Evolutionary conservation across 805 yeast genomes (phyloP).

Genomic region (Sugiyamaella floridensis): DNA sequence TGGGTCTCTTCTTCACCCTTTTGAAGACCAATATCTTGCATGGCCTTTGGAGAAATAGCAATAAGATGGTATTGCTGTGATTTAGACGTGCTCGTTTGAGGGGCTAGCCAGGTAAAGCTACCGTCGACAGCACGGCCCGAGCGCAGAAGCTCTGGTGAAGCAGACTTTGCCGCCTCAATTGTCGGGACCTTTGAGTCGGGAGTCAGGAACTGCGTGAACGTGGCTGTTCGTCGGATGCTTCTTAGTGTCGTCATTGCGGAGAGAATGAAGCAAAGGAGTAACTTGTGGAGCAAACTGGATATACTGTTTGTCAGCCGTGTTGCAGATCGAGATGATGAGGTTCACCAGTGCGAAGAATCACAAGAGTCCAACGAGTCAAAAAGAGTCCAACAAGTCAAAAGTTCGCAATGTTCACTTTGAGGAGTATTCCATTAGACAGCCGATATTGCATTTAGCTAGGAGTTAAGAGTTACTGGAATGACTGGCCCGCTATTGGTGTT

Average conservation of each 20-base stretch:
- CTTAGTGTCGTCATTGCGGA: not conserved
- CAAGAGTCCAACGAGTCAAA: too few species aligned
- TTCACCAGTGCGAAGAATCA: too few species aligned
- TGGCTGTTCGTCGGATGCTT: conserved; percentile 21
- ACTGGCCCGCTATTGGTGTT: too few species aligned
- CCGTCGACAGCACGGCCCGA: conserved; percentile 53
- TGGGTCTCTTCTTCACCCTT: conserved; percentile 36
- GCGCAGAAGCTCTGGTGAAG: conserved; percentile 35
- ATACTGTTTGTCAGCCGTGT: too few species aligned
- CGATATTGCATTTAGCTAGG: too few species aligned
- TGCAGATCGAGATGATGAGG: too few species aligned
- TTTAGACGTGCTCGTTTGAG: conserved; percentile 33
- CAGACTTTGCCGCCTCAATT: conserved; percentile 29
- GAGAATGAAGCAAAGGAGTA: too few species aligned
- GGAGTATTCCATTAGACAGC: too few species aligned
- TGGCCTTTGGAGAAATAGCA: conserved; percentile 52
- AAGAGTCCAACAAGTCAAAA: too few species aligned
- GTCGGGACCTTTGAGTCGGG: conserved; percentile 37
- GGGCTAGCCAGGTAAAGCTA: conserved; percentile 65
- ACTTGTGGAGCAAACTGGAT: not conserved
- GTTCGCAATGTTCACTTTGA: too few species aligned
- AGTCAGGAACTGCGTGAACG: conserved; percentile 30
- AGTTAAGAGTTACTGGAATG: too few species aligned
- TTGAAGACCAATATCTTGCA: conserved; percentile 53
- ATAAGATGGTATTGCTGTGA: conserved; percentile 41